A percentile compares a stretch with the other conserved stretches of the same genome.
These are phyloP conservation scores for Fusarium odoratissimum DNA, from an alignment of 2,329 filamentous ascomycete species.

Conservation along the genomic window DNA sequence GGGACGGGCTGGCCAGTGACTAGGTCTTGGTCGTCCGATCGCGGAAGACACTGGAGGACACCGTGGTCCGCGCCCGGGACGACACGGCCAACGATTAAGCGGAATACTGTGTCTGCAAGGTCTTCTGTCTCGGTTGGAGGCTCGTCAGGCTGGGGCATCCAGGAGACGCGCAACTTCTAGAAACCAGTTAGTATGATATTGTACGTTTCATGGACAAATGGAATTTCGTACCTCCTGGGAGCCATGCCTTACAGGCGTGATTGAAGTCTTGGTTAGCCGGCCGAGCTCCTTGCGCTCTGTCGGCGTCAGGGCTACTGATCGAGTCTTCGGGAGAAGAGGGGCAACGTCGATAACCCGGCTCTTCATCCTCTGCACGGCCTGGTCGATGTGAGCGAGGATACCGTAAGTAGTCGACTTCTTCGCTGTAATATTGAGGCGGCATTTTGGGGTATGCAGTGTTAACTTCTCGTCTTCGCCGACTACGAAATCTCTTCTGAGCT, in stretches of 20 bases:
- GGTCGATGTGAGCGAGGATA: constrained; percentile 53
- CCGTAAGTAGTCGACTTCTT: constrained; percentile 46
- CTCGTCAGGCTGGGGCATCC: constrained; percentile 53
- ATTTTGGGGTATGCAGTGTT: constrained; percentile 29
- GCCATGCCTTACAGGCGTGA: constrained; percentile 35
- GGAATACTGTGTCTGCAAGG: constrained; percentile 57
- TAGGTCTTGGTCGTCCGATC: constrained; percentile 4
- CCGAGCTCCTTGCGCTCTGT: constrained; percentile 47
- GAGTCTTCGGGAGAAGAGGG: constrained; percentile 21
- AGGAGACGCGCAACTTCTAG: constrained; percentile 54
- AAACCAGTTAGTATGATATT: constrained; percentile 11
- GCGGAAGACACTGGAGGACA: constrained; percentile 39
- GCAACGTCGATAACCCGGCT: constrained; percentile 44
- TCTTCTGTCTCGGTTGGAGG: constrained; percentile 49
- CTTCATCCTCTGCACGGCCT: constrained; percentile 43
- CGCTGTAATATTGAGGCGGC: constrained; percentile 47
- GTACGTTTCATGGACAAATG: not conserved
- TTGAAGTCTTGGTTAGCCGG: constrained; percentile 49
- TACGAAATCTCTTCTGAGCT: constrained; percentile 48
- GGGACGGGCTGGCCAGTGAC: constrained; percentile 30
- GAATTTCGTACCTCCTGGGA: constrained; percentile 36
- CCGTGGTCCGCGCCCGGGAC: not conserved
- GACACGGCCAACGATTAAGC: constrained; percentile 55
- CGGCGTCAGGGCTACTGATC: constrained; percentile 17
- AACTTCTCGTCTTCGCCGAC: constrained; percentile 49